Evolutionary conservation across 78 protist species (phyloP).

Genomic region (Polysphondylium violaceum): DNA sequence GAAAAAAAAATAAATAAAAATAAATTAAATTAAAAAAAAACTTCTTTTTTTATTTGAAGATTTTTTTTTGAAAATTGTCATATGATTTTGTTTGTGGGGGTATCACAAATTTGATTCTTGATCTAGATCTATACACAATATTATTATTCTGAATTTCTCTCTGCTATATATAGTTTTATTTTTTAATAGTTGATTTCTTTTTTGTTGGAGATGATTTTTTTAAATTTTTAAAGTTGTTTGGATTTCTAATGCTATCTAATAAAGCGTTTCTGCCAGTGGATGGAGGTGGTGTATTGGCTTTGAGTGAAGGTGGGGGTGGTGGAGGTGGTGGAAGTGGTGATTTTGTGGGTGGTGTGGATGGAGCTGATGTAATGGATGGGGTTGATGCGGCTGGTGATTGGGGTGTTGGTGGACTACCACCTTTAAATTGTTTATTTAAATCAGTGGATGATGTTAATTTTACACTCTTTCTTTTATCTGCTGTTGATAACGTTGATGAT

Average conservation of each 20-base stretch:
- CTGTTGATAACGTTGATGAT: background rate
- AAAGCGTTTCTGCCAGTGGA: conserved; percentile 27
- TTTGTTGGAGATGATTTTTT: conserved; percentile 23
- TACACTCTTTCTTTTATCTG: background rate
- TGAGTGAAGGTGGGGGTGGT: conserved; percentile 28
- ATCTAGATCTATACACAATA: too few species aligned
- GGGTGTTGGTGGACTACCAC: background rate
- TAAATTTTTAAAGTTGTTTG: conserved; percentile 50
- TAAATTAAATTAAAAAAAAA: too few species aligned
- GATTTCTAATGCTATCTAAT: conserved; percentile 60
- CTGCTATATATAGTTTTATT: too few species aligned
- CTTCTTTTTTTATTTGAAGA: too few species aligned
- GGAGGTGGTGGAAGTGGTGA: conserved; percentile 53
- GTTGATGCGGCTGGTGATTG: conserved; percentile 21
- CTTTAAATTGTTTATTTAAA: conserved; percentile 9
- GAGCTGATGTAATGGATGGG: conserved; percentile 7
- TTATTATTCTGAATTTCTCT: too few species aligned
- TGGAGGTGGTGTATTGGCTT: background rate
- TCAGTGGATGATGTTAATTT: background rate
- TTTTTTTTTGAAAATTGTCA: too few species aligned
- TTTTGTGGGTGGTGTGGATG: conserved; percentile 21
- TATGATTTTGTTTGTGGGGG: too few species aligned
- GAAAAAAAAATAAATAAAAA: too few species aligned
- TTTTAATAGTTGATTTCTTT: conserved; percentile 23
- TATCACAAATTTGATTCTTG: too few species aligned